phyloP scores from a whole-genome alignment of 176 grass and related monocot genomes.

The Melocanna baccifera region DNA sequence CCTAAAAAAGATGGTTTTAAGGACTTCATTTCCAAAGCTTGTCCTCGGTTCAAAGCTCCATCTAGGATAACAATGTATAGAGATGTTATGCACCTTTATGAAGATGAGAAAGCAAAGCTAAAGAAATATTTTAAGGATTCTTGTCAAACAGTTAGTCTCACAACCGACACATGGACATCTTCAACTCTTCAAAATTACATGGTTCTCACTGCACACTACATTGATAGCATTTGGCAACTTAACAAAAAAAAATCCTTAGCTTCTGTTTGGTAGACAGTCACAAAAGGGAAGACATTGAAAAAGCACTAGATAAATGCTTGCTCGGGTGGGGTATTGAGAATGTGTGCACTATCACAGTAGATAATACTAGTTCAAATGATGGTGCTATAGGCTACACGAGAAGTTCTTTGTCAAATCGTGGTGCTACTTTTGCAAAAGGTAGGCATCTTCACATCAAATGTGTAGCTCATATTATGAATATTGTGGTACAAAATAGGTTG shows the following conservation, averaged over 20 bases:
- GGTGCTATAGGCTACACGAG: neutral
- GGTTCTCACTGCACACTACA: constrained; percentile 10
- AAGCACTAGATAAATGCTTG: neutral
- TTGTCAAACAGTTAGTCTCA: neutral
- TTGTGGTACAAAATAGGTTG: neutral
- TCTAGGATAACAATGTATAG: neutral
- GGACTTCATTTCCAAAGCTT: neutral
- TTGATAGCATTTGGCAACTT: neutral
- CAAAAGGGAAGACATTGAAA: neutral
- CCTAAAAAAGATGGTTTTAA: neutral
- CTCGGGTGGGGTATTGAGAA: neutral
- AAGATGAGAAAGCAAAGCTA: neutral
- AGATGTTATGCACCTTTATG: neutral
- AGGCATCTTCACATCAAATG: neutral
- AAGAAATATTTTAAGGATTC: neutral
- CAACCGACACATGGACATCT: neutral
- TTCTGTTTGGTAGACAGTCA: neutral
- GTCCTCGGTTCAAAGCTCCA: neutral
- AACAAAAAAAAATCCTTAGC: constrained; percentile 7
- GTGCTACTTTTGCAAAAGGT: neutral
- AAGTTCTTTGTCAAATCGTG: neutral
- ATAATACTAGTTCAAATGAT: constrained; percentile 9
- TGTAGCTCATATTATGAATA: neutral
- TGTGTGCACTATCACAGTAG: neutral
- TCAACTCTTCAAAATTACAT: neutral